A percentile compares a stretch with the other conserved stretches of the same genome.
Evolutionary conservation across 2,329 filamentous ascomycete genomes (phyloP).

Genomic region (Fusarium multiceps): DNA sequence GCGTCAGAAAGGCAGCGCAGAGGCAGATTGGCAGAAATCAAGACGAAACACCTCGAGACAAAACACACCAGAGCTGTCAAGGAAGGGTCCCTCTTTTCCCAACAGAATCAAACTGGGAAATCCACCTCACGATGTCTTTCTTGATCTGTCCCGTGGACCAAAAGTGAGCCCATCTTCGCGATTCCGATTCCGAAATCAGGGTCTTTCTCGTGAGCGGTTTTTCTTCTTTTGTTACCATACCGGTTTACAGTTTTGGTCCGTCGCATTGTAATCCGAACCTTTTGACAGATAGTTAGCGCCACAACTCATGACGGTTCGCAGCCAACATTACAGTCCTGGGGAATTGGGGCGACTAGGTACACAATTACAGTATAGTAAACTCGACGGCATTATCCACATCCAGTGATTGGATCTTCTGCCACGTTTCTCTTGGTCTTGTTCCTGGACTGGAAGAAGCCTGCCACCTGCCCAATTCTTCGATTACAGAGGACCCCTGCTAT

Average conservation of each 20-base stretch:
- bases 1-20: constrained; percentile 7
- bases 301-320: constrained; percentile 16
- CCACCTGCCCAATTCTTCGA: constrained; percentile 22
- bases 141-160: constrained; percentile 25
- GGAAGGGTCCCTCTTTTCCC: constrained; percentile 24
- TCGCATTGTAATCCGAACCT: constrained; percentile 14
- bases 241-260: constrained; percentile 30
- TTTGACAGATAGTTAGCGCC: constrained; percentile 30
- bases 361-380: constrained; percentile 24
- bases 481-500: constrained; percentile 23
- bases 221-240: constrained; percentile 2
- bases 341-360: constrained; percentile 13
- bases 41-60: constrained; percentile 10
- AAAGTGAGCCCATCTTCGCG: constrained; percentile 27
- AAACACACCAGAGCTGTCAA: constrained; percentile 6
- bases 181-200: constrained; percentile 31
- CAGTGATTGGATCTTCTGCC: constrained; percentile 19
- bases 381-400: constrained; percentile 2
- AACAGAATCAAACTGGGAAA: constrained; percentile 28
- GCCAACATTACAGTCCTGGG: constrained; percentile 31
- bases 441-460: constrained; percentile 23
- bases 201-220: constrained; percentile 6
- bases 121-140: constrained; percentile 24
- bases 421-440: constrained; percentile 25
- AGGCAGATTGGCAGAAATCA: neutral